Base-by-base conservation (phyloP, 768 basidiomycete genomes). In the Agaricus bisporus region DNA sequence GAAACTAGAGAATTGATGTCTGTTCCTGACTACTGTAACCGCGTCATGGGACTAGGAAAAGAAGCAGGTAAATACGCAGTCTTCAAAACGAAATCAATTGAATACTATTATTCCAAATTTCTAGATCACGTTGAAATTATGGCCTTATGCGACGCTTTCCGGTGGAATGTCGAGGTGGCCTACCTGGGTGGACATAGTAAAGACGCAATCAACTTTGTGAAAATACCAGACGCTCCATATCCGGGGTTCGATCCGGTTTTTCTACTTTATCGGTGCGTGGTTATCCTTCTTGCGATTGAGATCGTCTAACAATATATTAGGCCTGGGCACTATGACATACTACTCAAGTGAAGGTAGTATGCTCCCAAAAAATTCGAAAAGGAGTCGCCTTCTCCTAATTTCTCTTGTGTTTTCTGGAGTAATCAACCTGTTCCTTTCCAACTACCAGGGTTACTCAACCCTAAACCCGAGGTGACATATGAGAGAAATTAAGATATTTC, bases 321-420 rank as follows among this genome's bases (percentile, higher is more conserved):
- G 46, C 91, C 92, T 17, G 91, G 92, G 8, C 92, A 95, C 65
- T 95, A 90, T 67, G 92, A 95, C 69, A 85, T 93, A 47, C 70
- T 90, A 11, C 65, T 22, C 45, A 59, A 49, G 42, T 47, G 35
- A 20, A 49, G 45, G 49, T 43, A 37, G 32, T 7, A 32, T 32
- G 11, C 32, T 32, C 1, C n/a, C 51, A 44, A 49, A 5, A 12
- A 32, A 1, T 39, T 7, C n/a, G 11, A 17, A 8, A 11, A 32
- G 32, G 8, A 32, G 32, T 32, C 11, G 32, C 32, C 7, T 32
- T 32, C 32, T 32, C 8, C 32, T 32, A 32, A 32, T 7, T 11
- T 11, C 11, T 32, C 8, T 3, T 32, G 5, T 11, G 11, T 32
- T 32, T 32, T 22, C 22, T 22, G 22, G 22, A 22, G 22, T 22